Percentiles rank a stretch among this genome's conserved stretches.
Conservation (phyloP, 2,329 filamentous ascomycete species). For the Alternaria infectoria region DNA sequence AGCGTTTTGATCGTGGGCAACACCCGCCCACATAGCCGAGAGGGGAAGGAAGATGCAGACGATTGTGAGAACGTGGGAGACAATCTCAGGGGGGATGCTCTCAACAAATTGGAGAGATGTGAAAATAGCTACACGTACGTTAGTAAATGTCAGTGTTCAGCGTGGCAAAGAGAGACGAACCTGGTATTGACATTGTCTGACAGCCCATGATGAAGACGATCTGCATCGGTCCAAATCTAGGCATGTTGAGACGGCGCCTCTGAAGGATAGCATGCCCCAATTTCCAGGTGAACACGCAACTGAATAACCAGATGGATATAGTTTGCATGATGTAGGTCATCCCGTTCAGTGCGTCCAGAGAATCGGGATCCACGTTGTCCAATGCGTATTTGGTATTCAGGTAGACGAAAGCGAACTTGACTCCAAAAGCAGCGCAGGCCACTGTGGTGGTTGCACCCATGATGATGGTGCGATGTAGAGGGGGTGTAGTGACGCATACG, state of each 20-base stretch:
- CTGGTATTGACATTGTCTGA: conserved; percentile 69
- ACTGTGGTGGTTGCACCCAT: conserved; percentile 57
- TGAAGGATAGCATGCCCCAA: conserved; percentile 63
- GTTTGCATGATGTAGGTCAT: conserved; percentile 60
- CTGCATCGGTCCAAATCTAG: conserved; percentile 68
- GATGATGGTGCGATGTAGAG: conserved; percentile 53
- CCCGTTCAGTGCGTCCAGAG: conserved; percentile 27
- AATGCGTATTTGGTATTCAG: conserved; percentile 54
- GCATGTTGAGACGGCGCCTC: conserved; percentile 63
- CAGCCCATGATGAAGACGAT: conserved; percentile 72
- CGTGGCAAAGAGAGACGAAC: conserved; percentile 44
- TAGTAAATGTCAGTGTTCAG: conserved; percentile 14
- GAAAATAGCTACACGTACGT: conserved; percentile 61
- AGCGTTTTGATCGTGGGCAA: conserved; percentile 32
- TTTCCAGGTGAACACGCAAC: conserved; percentile 66
- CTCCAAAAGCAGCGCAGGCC: conserved; percentile 59
- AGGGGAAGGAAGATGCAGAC: conserved; percentile 69
- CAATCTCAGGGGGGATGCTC: conserved; percentile 59
- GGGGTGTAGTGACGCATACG: conserved; percentile 61
- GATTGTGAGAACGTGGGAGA: conserved; percentile 62
- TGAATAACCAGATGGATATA: conserved; percentile 67
- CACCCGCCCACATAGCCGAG: conserved; percentile 68
- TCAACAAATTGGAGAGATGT: conserved; percentile 62
- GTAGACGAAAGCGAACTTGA: conserved; percentile 61
- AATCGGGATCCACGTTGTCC: conserved; percentile 36